Evolutionary conservation across 306 rosid genomes (phyloP).

Genomic region (Begonia fuchsioides): DNA sequence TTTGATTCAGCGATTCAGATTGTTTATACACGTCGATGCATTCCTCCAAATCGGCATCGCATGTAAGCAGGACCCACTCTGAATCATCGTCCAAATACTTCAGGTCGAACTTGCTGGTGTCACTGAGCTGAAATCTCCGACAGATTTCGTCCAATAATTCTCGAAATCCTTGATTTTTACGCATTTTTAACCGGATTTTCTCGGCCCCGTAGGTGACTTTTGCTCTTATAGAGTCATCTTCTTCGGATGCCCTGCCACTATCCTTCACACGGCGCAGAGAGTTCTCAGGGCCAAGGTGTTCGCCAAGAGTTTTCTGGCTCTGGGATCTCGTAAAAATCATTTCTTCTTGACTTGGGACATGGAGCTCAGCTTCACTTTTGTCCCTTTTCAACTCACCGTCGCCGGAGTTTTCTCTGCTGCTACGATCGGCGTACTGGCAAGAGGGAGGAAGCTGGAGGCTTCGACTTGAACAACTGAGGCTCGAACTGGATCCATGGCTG

Average conservation of each 20-base stretch:
- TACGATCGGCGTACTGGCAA: not conserved
- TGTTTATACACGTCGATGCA: not conserved
- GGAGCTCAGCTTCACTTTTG: too few species aligned
- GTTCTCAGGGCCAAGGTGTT: too few species aligned
- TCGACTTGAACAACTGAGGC: too few species aligned
- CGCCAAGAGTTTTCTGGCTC: too few species aligned
- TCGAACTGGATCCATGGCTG: not conserved
- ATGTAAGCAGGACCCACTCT: conserved; percentile 1
- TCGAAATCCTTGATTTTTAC: not conserved
- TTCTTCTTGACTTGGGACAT: not conserved
- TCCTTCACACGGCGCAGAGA: too few species aligned
- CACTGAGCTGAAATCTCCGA: not conserved
- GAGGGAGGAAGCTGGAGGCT: not conserved
- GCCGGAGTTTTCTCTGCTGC: not conserved
- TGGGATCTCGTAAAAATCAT: not conserved
- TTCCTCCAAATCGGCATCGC: conserved; percentile 1
- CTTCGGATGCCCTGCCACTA: not conserved
- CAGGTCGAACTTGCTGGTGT: not conserved
- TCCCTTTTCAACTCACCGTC: not conserved
- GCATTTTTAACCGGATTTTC: not conserved
- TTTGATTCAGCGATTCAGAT: not conserved
- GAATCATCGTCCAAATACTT: conserved; percentile 2
- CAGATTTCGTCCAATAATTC: not conserved
- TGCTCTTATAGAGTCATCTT: not conserved
- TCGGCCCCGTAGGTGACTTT: not conserved